Evolutionary conservation across 345 rosid species (phyloP), one percentile per base, ranked within the genome.

Genomic region (Balakata baccata): DNA sequence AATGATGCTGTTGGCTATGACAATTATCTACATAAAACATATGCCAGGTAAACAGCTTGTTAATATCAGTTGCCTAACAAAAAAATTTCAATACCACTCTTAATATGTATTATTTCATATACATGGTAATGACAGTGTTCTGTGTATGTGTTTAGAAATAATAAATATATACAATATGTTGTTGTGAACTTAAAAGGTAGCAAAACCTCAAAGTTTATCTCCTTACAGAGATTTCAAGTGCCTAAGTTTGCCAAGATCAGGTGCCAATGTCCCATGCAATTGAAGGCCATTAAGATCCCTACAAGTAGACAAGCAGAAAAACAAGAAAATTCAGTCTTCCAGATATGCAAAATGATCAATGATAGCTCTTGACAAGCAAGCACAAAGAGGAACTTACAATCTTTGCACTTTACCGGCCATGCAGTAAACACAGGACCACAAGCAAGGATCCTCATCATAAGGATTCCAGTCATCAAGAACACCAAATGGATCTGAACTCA

Each of bases 381-480:
- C 23, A 65, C 45, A 64, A 56, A 23, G 2, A 7, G 70, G 64
- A 23, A 88, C 98, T 87, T 87, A 95, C 99, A 95, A 81, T 78
- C 77, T 85, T n/a, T 85, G 84, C 77, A 92, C 99, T 82, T 86
- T 77, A 73, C 86, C 85, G 52, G 84, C 83, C 56, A 79, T 88
- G 78, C 99, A 95, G 6, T 80, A 85, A 59, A 95, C 86, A 39
- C 97, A 94, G 18, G 77, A 82, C 99, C 99, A 95, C 71, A 67
- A 66, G 77, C 99, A 95, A 6, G 91, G 86, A 70, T 82, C 81
- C 38, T 50, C 68, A 65, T 84, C 87, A 71, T 77, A 70, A 20
- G 71, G 77, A 81, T 83, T 84, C 99, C 99, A 95, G 75, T 85
- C 84, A 5, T 84, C 84, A 66, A 92, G 84, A 61, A 81, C 88